These are phyloP conservation scores for Pseudocercospora cruenta DNA, from an alignment of 2,329 filamentous ascomycete species.

Conservation along the genomic window DNA sequence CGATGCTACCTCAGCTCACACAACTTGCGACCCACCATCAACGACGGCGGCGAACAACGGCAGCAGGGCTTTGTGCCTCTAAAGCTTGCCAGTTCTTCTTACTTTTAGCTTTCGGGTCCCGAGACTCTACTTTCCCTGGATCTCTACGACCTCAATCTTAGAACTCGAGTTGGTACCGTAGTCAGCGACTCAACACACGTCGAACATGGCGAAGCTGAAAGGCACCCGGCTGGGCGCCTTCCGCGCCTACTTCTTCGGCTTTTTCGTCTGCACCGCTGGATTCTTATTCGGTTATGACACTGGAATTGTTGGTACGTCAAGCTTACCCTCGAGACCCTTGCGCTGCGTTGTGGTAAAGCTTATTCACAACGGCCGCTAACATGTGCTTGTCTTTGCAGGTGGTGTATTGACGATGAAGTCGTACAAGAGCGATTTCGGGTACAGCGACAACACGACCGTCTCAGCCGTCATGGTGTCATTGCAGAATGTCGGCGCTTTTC, in stretches of 20 bases:
- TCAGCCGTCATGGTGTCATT: slow-evolving; percentile 51
- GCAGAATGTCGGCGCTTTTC: slow-evolving; percentile 58
- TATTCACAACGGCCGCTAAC: not conserved
- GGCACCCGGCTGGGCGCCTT: slow-evolving; percentile 30
- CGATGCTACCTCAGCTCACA: not conserved
- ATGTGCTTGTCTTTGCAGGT: slow-evolving; percentile 45
- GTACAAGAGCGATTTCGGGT: slow-evolving; percentile 34
- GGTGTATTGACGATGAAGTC: slow-evolving; percentile 36
- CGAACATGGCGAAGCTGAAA: slow-evolving; percentile 28
- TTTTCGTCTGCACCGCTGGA: slow-evolving; percentile 31
- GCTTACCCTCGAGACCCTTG: slow-evolving; percentile 19
- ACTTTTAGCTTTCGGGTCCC: not conserved
- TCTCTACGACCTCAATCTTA: not conserved
- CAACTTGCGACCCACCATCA: not conserved
- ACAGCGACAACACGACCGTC: slow-evolving; percentile 36
- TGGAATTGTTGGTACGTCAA: slow-evolving; percentile 41
- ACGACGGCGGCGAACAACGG: not conserved
- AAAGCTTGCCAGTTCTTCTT: not conserved
- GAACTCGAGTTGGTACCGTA: not conserved
- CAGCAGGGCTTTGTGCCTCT: not conserved
- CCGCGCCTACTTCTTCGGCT: slow-evolving; percentile 32
- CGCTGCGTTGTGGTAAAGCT: not conserved
- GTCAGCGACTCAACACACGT: not conserved
- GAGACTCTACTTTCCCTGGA: slow-evolving; percentile 1
- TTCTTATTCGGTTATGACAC: slow-evolving; percentile 48